A percentile compares a stretch with the other conserved stretches of the same genome.
These are phyloP conservation scores for Cerrena zonata DNA, from an alignment of 1,284 basidiomycete species.

Conservation along the genomic window DNA sequence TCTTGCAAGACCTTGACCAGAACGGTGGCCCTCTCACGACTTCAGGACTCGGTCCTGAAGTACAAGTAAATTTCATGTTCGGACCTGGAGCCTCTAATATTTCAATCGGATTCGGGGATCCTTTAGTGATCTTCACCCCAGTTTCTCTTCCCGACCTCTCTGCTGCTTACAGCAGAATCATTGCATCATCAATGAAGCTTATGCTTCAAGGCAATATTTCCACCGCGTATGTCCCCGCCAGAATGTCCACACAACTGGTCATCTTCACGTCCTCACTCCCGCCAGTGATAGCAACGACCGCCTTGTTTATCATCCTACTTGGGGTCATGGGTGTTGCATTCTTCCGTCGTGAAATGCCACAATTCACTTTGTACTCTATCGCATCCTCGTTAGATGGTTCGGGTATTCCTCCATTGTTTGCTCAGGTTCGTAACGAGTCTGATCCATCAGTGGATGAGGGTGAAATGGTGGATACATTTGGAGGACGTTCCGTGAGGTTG, in stretches of 20 bases:
- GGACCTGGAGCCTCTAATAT: slow-evolving; percentile 1
- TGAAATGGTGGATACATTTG: slow-evolving; percentile 3
- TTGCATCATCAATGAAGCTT: background rate
- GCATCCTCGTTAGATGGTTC: slow-evolving; percentile 6
- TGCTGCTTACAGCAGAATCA: background rate
- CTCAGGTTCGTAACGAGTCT: background rate
- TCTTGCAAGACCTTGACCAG: background rate
- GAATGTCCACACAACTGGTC: background rate
- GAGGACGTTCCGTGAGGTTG: background rate
- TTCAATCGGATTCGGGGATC: background rate
- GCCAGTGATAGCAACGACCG: slow-evolving; percentile 4
- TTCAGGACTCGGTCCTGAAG: slow-evolving; percentile 1
- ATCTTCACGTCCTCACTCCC: slow-evolving; percentile 6
- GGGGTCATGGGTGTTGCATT: background rate
- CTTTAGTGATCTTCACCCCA: background rate
- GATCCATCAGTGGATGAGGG: background rate
- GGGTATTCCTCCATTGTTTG: slow-evolving; percentile 2
- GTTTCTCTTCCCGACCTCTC: background rate
- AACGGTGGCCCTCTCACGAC: background rate
- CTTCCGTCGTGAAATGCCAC: slow-evolving; percentile 1
- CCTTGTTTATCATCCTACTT: slow-evolving; percentile 3
- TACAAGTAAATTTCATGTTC: slow-evolving; percentile 1
- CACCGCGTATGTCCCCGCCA: slow-evolving; percentile 2
- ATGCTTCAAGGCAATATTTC: slow-evolving; percentile 1
- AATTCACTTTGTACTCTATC: slow-evolving; percentile 5